These are phyloP conservation scores for Nemania diffusa DNA, from an alignment of 2,329 filamentous ascomycete genomes.

Conservation along the genomic window DNA sequence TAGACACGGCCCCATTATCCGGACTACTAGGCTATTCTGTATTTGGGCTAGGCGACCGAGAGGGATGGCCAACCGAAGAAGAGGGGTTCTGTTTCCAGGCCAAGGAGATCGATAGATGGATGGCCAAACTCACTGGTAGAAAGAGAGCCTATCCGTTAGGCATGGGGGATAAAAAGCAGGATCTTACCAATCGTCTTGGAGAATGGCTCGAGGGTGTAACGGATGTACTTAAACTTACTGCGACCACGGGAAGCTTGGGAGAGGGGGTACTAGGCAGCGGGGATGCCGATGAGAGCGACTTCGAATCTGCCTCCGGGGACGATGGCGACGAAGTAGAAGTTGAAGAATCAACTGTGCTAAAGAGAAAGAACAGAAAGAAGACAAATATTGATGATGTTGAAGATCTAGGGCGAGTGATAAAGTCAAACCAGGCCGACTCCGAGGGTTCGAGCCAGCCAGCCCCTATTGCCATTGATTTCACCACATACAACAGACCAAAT, in stretches of 20 bases:
- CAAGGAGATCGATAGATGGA: conserved; percentile 90
- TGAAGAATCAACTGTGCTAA: conserved; percentile 59
- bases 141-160: conserved; percentile 91
- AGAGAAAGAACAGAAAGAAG: conserved; percentile 55
- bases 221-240: conserved; percentile 75
- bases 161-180: conserved; percentile 84
- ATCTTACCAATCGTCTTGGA: conserved; percentile 71
- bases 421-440: conserved; percentile 55
- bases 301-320: conserved; percentile 70
- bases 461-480: conserved; percentile 86
- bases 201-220: conserved; percentile 84
- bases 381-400: conserved; percentile 79
- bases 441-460: conserved; percentile 47
- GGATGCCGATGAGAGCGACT: conserved; percentile 84
- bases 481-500: conserved; percentile 69
- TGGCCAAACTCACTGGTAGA: conserved; percentile 90
- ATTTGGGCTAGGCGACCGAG: conserved; percentile 91
- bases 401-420: conserved; percentile 77
- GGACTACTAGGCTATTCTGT: conserved; percentile 86
- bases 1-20: conserved; percentile 86
- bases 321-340: conserved; percentile 61
- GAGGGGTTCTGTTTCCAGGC: conserved; percentile 95
- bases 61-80: conserved; percentile 90
- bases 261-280: conserved; percentile 81
- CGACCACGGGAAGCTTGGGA: conserved; percentile 66